These are phyloP conservation scores for Athelia psychrophila DNA, from an alignment of 1,284 basidiomycete genomes.

Conservation along the genomic window DNA sequence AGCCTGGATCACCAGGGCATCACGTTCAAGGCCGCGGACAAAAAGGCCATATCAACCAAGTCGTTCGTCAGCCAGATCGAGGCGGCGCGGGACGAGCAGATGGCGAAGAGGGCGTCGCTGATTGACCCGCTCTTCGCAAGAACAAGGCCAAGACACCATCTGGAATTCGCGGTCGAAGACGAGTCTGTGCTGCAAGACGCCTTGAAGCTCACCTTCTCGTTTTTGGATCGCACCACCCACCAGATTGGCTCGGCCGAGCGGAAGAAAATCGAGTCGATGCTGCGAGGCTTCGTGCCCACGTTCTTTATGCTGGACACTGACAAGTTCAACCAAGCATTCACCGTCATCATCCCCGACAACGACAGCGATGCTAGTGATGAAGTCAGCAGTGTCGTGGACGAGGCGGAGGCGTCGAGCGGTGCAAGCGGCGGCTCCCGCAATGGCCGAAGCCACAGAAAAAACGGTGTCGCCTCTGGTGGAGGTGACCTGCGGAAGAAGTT, in stretches of 20 bases:
- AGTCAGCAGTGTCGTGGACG: slow-evolving; percentile 41
- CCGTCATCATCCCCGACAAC: slow-evolving; percentile 37
- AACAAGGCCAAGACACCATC: slow-evolving; percentile 73
- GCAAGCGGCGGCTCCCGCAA: slow-evolving; percentile 32
- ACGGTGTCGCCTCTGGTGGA: slow-evolving; percentile 36
- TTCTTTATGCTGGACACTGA: slow-evolving; percentile 72
- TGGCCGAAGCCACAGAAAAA: slow-evolving; percentile 31
- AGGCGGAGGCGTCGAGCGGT: slow-evolving; percentile 43
- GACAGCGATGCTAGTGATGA: slow-evolving; percentile 59
- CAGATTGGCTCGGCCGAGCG: slow-evolving; percentile 74
- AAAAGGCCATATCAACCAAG: slow-evolving; percentile 86
- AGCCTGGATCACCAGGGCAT: slow-evolving; percentile 93
- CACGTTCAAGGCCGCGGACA: slow-evolving; percentile 89
- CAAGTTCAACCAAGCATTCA: slow-evolving; percentile 70
- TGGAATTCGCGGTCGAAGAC: slow-evolving; percentile 81
- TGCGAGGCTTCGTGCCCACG: slow-evolving; percentile 76
- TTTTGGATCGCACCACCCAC: slow-evolving; percentile 84
- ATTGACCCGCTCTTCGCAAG: slow-evolving; percentile 77
- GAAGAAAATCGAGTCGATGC: slow-evolving; percentile 81
- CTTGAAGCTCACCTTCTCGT: slow-evolving; percentile 87
- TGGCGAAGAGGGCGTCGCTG: slow-evolving; percentile 72
- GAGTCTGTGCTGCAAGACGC: slow-evolving; percentile 79
- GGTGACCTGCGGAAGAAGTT: slow-evolving; percentile 73
- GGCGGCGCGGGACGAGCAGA: slow-evolving; percentile 83
- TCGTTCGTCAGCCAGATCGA: slow-evolving; percentile 90